These are phyloP conservation scores for Steccherinum ochraceum DNA, from an alignment of 768 basidiomycete genomes.

Conservation along the genomic window DNA sequence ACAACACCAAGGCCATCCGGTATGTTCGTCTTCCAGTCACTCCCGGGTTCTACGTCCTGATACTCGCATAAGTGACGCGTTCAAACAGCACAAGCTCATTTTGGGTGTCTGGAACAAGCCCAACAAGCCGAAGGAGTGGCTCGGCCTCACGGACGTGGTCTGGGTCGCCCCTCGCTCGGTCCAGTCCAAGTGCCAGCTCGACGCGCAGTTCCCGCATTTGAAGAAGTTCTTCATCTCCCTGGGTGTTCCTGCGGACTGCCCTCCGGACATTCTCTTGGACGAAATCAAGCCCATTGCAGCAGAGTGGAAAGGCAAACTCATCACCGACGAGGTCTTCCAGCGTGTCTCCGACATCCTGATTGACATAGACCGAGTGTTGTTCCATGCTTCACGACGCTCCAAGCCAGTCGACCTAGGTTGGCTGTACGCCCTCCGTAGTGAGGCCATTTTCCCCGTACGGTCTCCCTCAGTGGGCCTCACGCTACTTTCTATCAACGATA, in stretches of 20 bases:
- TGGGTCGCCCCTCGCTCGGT: constrained; percentile 17
- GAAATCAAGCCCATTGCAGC: constrained; percentile 10
- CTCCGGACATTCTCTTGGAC: constrained; percentile 11
- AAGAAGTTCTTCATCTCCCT: constrained; percentile 13
- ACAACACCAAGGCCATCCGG: constrained; percentile 15
- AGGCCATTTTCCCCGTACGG: constrained; percentile 10
- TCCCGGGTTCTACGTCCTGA: background rate
- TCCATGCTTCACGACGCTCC: background rate
- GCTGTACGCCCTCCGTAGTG: constrained; percentile 3
- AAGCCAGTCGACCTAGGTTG: background rate
- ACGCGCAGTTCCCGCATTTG: constrained; percentile 7
- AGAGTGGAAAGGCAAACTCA: background rate
- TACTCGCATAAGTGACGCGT: constrained; percentile 6
- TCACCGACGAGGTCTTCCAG: constrained; percentile 1
- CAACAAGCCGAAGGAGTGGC: constrained; percentile 4
- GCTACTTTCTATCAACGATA: constrained; percentile 2
- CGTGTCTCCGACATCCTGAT: constrained; percentile 11
- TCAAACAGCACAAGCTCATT: constrained; percentile 10
- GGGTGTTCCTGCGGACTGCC: constrained; percentile 9
- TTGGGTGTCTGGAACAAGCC: background rate
- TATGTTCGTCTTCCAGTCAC: constrained; percentile 1
- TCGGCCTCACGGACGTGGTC: constrained; percentile 8
- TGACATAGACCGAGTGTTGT: constrained; percentile 8
- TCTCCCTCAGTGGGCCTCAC: background rate
- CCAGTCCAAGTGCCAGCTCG: constrained; percentile 13